A percentile compares a stretch with the other conserved stretches of the same genome.
These are phyloP conservation scores for Ogataea populi-albae DNA, from an alignment of 805 yeast genomes.

Conservation along the genomic window DNA sequence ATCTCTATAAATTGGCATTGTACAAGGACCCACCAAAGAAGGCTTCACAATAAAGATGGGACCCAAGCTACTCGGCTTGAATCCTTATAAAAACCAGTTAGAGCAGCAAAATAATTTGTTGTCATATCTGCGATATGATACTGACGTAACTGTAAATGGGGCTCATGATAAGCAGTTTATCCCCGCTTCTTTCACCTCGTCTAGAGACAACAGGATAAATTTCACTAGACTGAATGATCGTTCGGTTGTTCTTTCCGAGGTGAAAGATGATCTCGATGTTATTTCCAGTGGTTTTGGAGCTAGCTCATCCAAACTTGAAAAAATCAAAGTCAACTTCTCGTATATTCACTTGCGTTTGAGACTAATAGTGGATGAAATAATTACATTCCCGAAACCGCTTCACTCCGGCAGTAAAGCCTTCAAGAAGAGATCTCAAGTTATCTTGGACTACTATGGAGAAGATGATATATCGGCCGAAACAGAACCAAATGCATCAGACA, in stretches of 20 bases:
- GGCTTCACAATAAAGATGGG: too few species aligned
- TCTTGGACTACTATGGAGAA: constrained; percentile 19
- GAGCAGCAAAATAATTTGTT: constrained; percentile 4
- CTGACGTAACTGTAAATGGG: neutral
- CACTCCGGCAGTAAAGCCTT: neutral
- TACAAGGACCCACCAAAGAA: too few species aligned
- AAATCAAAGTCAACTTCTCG: constrained; percentile 2
- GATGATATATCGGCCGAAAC: constrained; percentile 6
- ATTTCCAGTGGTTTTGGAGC: constrained; percentile 1
- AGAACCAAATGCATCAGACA: constrained; percentile 1
- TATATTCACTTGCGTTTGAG: constrained; percentile 2
- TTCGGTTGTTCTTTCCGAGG: constrained; percentile 7
- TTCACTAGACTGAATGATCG: constrained; percentile 20
- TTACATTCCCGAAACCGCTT: neutral
- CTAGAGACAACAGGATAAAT: constrained; percentile 18
- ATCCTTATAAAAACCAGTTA: constrained; percentile 6
- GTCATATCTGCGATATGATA: constrained; percentile 11
- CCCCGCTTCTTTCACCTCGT: constrained; percentile 19
- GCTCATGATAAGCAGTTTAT: constrained; percentile 4
- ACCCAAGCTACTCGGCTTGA: constrained; percentile 10
- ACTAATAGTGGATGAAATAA: constrained; percentile 1
- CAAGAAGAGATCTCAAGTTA: constrained; percentile 10
- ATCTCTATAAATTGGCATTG: too few species aligned
- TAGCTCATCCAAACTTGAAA: constrained; percentile 1
- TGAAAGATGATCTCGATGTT: constrained; percentile 13